phyloP scores from a whole-genome alignment of 2,329 filamentous ascomycete species.

The Xylaria sp. region DNA sequence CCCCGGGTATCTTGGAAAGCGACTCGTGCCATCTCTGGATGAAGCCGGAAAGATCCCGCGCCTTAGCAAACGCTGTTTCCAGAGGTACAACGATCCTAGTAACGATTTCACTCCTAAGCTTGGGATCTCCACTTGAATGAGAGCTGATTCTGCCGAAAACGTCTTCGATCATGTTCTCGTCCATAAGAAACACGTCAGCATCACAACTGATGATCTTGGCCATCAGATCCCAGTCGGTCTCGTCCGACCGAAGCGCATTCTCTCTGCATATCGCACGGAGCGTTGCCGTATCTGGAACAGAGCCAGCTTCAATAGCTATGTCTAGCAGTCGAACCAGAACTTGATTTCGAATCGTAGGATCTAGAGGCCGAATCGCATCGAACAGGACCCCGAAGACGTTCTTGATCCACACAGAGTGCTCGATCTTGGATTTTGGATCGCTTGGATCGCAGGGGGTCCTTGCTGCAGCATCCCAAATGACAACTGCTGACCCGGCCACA shows the following conservation, averaged over 20 bases:
- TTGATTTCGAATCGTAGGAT: slow-evolving; percentile 27
- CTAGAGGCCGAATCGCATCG: slow-evolving; percentile 22
- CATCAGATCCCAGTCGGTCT: slow-evolving; percentile 44
- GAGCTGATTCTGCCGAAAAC: slow-evolving; percentile 39
- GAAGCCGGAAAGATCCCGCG: slow-evolving; percentile 45
- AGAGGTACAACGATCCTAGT: slow-evolving; percentile 42
- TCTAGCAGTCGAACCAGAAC: slow-evolving; percentile 38
- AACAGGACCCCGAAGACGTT: slow-evolving; percentile 31
- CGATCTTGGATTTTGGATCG: slow-evolving; percentile 35
- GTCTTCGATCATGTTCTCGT: slow-evolving; percentile 34
- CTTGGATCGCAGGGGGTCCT: slow-evolving; percentile 32
- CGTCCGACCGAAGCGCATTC: slow-evolving; percentile 30
- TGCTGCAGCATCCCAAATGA: slow-evolving; percentile 43
- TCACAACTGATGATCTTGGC: slow-evolving; percentile 48
- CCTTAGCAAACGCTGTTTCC: slow-evolving; percentile 43
- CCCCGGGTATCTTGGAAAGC: slow-evolving; percentile 21
- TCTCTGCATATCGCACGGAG: slow-evolving; percentile 38
- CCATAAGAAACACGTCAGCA: slow-evolving; percentile 47
- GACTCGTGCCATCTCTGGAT: slow-evolving; percentile 42
- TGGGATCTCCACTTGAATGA: slow-evolving; percentile 23
- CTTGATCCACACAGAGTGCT: slow-evolving; percentile 34
- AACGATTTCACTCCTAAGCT: slow-evolving; percentile 34
- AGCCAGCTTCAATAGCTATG: slow-evolving; percentile 38
- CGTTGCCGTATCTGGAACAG: slow-evolving; percentile 38
- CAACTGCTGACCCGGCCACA: slow-evolving; percentile 43